Evolutionary conservation across 805 yeast genomes (phyloP).

Genomic region (Hanseniaspora occidentalis): DNA sequence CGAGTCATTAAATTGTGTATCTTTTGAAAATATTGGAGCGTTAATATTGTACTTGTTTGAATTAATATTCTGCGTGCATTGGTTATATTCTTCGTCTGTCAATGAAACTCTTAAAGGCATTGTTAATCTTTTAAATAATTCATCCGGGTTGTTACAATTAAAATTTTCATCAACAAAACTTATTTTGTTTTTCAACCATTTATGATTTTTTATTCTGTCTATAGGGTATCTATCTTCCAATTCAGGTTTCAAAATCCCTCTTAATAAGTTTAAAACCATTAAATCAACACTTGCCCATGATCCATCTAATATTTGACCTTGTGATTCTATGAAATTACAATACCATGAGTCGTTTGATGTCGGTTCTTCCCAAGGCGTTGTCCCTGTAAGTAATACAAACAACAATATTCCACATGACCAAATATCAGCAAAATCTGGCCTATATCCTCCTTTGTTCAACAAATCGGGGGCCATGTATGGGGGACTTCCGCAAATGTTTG

Average conservation of each 20-base stretch:
- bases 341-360: slow-evolving; percentile 38
- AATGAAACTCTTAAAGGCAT: slow-evolving; percentile 40
- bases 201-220: slow-evolving; percentile 33
- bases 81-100: slow-evolving; percentile 33
- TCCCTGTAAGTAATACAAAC: slow-evolving; percentile 51
- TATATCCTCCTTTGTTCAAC: slow-evolving; percentile 34
- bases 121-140: slow-evolving; percentile 38
- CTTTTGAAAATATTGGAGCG: slow-evolving; percentile 4
- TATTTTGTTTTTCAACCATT: slow-evolving; percentile 39
- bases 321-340: slow-evolving; percentile 26
- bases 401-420: slow-evolving; percentile 63
- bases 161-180: slow-evolving; percentile 34
- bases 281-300: slow-evolving; percentile 48
- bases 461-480: slow-evolving; percentile 77
- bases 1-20: too few relatives aligned
- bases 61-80: slow-evolving; percentile 13
- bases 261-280: slow-evolving; percentile 35
- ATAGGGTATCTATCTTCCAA: slow-evolving; percentile 33
- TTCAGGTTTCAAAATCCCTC: slow-evolving; percentile 39
- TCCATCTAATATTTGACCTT: slow-evolving; percentile 33
- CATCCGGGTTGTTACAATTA: slow-evolving; percentile 38
- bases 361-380: slow-evolving; percentile 65
- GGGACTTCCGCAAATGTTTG: slow-evolving; percentile 56
- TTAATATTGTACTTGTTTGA: slow-evolving; percentile 17
- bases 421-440: slow-evolving; percentile 44